Conservation (phyloP, 148 eudicot species). For the Vaccinium myrtillus region DNA sequence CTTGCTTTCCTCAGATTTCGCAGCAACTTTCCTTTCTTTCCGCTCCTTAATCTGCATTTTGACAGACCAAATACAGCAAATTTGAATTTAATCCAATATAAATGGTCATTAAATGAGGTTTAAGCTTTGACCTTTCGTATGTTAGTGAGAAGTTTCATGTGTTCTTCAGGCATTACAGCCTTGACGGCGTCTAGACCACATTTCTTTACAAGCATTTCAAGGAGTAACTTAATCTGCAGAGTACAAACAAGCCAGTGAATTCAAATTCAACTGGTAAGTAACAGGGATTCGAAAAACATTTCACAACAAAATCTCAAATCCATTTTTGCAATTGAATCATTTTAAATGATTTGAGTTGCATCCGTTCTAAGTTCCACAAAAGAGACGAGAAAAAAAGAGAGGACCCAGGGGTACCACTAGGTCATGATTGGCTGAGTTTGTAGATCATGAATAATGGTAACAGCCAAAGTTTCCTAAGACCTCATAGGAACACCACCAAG, state of each 20-base stretch:
- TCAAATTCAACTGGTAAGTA: slow-evolving; percentile 1
- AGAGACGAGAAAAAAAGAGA: background rate
- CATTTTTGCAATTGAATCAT: background rate
- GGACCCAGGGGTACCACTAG: background rate
- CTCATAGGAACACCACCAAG: background rate
- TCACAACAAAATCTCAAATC: background rate
- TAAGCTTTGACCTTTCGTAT: slow-evolving; percentile 67
- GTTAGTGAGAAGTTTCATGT: slow-evolving; percentile 92
- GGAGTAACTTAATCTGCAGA: slow-evolving; percentile 68
- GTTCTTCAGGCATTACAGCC: slow-evolving; percentile 96
- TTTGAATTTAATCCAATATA: background rate
- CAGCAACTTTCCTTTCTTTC: slow-evolving; percentile 57
- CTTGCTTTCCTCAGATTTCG: slow-evolving; percentile 53
- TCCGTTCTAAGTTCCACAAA: no score
- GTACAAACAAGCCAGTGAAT: background rate
- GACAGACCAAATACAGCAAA: background rate
- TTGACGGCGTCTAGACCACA: slow-evolving; percentile 94
- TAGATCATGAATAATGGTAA: background rate
- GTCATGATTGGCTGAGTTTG: background rate
- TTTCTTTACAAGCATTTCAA: slow-evolving; percentile 95
- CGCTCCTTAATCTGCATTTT: slow-evolving; percentile 70
- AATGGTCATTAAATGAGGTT: background rate
- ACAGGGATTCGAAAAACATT: background rate
- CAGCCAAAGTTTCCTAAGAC: background rate
- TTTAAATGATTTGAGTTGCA: background rate